Conservation (phyloP, 345 rosid species). For the Ceriops tagal region DNA sequence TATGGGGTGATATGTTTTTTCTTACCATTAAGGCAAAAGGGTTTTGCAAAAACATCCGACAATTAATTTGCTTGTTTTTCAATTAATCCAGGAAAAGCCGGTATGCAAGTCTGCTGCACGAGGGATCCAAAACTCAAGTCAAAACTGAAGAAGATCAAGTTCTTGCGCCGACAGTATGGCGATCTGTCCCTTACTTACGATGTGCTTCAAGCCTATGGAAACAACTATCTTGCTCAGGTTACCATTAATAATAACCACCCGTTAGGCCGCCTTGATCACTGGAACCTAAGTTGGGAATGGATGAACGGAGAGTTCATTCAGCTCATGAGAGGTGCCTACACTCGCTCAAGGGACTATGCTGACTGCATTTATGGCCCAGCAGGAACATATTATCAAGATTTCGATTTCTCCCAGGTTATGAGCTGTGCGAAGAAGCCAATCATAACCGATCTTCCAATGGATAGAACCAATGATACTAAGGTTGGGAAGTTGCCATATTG, state of each 20-base stretch:
- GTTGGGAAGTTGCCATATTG: conserved; percentile 69
- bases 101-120: conserved; percentile 67
- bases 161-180: conserved; percentile 50
- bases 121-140: conserved; percentile 51
- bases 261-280: conserved; percentile 76
- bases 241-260: conserved; percentile 74
- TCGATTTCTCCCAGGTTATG: conserved; percentile 69
- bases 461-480: conserved; percentile 43
- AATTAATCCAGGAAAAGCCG: conserved; percentile 40
- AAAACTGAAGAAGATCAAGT: conserved; percentile 38
- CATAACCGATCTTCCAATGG: conserved; percentile 68
- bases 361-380: conserved; percentile 63
- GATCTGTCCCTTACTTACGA: conserved; percentile 69
- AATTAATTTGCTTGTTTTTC: background rate
- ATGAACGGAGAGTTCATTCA: conserved; percentile 74
- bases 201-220: conserved; percentile 54
- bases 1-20: no score
- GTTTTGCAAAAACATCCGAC: no score
- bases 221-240: conserved; percentile 82
- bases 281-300: conserved; percentile 98
- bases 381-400: conserved; percentile 51
- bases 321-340: conserved; percentile 81
- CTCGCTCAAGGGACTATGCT: conserved; percentile 42
- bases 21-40: no score
- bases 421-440: conserved; percentile 63